These are phyloP conservation scores for Rutstroemia sp. DNA, from an alignment of 2,329 filamentous ascomycete species.

Conservation along the genomic window DNA sequence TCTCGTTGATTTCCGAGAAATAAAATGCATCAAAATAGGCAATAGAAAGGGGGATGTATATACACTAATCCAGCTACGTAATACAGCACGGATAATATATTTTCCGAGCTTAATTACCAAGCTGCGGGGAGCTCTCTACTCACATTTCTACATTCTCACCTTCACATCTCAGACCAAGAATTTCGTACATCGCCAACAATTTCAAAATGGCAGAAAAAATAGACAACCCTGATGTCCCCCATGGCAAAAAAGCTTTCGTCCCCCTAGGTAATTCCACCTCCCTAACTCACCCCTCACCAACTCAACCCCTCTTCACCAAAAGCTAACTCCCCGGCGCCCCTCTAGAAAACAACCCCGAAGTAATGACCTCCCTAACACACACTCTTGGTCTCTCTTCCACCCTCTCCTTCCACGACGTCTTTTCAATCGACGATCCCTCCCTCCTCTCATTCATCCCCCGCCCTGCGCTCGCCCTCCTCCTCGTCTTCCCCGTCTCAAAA, in stretches of 20 bases:
- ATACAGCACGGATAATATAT: too few relatives aligned
- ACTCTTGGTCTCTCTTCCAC: conserved; percentile 72
- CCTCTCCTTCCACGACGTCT: conserved; percentile 85
- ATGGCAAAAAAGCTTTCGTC: conserved; percentile 27
- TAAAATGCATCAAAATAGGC: too few relatives aligned
- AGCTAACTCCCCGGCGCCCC: conserved; percentile 33
- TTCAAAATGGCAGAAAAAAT: conserved; percentile 4
- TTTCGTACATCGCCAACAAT: neutral
- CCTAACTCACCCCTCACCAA: neutral
- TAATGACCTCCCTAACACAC: conserved; percentile 79
- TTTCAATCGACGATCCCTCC: conserved; percentile 79
- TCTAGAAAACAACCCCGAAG: conserved; percentile 72
- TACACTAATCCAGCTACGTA: too few relatives aligned
- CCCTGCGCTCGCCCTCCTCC: conserved; percentile 79
- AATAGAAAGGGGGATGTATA: too few relatives aligned
- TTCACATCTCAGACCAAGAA: too few relatives aligned
- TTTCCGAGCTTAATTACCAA: too few relatives aligned
- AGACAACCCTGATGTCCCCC: conserved; percentile 27
- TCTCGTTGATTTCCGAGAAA: too few relatives aligned
- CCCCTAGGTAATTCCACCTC: conserved; percentile 22
- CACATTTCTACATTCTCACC: too few relatives aligned
- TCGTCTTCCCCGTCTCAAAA: conserved; percentile 83
- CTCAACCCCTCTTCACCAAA: conserved; percentile 19
- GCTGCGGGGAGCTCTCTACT: too few relatives aligned
- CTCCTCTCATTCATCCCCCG: conserved; percentile 85